A percentile compares a stretch with the other conserved stretches of the same genome.
Evolutionary conservation across 2,329 filamentous ascomycete genomes (phyloP).

Genomic region (Colletotrichum truncatum): DNA sequence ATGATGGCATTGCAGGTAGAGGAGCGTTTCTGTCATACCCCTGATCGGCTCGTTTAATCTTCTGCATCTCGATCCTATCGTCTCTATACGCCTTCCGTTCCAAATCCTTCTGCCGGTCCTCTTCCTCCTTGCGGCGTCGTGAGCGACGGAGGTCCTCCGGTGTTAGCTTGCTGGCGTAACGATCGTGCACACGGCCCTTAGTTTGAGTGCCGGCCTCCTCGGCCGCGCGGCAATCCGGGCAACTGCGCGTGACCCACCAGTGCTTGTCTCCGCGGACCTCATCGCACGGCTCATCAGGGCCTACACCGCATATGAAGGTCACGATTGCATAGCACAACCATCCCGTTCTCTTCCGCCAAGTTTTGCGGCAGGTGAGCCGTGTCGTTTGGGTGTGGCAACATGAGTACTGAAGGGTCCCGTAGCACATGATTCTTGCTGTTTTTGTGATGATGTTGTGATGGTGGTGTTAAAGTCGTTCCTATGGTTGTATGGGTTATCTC

Average conservation of each 20-base stretch:
- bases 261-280: neutral
- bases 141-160: neutral
- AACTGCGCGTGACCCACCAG: neutral
- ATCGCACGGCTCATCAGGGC: conserved; percentile 7
- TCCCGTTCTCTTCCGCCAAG: neutral
- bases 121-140: conserved; percentile 6
- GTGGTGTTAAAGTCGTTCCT: neutral
- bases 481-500: neutral
- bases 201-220: conserved; percentile 1
- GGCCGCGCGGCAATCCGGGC: conserved; percentile 8
- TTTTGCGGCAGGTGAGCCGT: conserved; percentile 12
- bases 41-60: neutral
- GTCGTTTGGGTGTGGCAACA: conserved; percentile 10
- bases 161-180: conserved; percentile 1
- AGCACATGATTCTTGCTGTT: conserved; percentile 19
- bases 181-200: conserved; percentile 1
- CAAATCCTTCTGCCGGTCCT: neutral
- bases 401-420: conserved; percentile 4
- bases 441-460: neutral
- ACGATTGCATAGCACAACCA: conserved; percentile 14
- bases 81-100: neutral
- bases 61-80: neutral
- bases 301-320: conserved; percentile 18
- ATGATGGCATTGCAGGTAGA: conserved; percentile 1
- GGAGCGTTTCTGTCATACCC: neutral